Percentiles rank a stretch among this genome's conserved stretches.
phyloP scores from a whole-genome alignment of 805 yeast genomes.

The Kazachstania psychrophila region DNA sequence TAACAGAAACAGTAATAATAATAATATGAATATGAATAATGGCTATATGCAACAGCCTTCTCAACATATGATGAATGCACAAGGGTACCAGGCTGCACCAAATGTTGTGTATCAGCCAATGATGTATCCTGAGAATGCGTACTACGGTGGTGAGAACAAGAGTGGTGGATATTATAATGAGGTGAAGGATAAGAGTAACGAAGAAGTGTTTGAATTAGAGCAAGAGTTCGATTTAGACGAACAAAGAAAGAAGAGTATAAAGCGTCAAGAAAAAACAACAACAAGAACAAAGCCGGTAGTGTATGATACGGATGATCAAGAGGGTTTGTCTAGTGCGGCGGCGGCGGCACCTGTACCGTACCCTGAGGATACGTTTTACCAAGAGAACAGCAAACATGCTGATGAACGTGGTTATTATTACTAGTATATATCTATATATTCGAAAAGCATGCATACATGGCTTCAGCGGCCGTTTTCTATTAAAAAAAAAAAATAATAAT shows the following conservation, averaged over 20 bases:
- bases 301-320: too few relatives aligned
- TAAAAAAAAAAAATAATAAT: too few relatives aligned
- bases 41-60: constrained; percentile 8
- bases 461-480: too few relatives aligned
- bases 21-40: constrained; percentile 8
- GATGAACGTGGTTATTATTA: not conserved
- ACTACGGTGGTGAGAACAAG: constrained; percentile 2
- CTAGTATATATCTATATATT: too few relatives aligned
- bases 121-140: constrained; percentile 19
- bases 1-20: not conserved
- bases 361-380: not conserved
- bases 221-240: constrained; percentile 28
- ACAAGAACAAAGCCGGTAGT: too few relatives aligned
- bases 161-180: constrained; percentile 2
- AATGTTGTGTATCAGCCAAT: constrained; percentile 28
- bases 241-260: constrained; percentile 13
- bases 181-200: not conserved
- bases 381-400: too few relatives aligned
- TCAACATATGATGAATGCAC: constrained; percentile 3
- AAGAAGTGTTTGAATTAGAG: constrained; percentile 24
- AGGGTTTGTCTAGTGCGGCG: too few relatives aligned
- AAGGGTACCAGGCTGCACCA: constrained; percentile 7
- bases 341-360: too few relatives aligned
- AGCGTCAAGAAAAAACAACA: constrained; percentile 5
- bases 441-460: too few relatives aligned